phyloP scores from a whole-genome alignment of 2,329 filamentous ascomycete genomes.

The Aspergillus sp. region DNA sequence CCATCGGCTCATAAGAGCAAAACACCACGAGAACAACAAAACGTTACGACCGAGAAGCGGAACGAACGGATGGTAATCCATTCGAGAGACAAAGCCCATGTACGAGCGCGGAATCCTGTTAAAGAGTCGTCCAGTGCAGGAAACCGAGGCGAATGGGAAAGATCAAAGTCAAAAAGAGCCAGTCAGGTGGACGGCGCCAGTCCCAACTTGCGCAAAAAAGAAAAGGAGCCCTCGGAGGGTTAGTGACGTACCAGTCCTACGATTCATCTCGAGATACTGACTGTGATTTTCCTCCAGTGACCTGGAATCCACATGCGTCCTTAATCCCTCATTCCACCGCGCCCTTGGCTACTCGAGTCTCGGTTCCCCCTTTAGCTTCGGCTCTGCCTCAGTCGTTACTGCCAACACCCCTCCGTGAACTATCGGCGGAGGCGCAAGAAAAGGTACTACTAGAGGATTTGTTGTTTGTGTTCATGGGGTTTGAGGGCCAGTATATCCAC shows the following conservation, averaged over 20 bases:
- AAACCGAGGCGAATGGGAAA: constrained; percentile 35
- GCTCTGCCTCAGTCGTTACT: constrained; percentile 68
- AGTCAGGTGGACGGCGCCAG: constrained; percentile 22
- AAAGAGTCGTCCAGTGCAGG: constrained; percentile 36
- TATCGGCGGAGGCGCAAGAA: constrained; percentile 81
- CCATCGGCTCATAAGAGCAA: constrained; percentile 30
- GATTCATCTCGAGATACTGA: constrained; percentile 13
- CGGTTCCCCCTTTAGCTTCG: constrained; percentile 60
- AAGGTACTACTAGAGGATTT: constrained; percentile 84
- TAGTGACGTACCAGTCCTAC: constrained; percentile 13
- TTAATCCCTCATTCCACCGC: constrained; percentile 67
- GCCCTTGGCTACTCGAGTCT: constrained; percentile 69
- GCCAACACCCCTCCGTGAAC: constrained; percentile 63
- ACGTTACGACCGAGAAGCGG: constrained; percentile 37
- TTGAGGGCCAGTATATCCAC: constrained; percentile 94
- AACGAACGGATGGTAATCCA: constrained; percentile 50
- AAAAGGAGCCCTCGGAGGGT: constrained; percentile 34
- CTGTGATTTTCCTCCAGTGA: constrained; percentile 26
- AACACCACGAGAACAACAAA: constrained; percentile 31
- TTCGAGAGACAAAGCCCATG: constrained; percentile 61
- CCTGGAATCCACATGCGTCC: constrained; percentile 78
- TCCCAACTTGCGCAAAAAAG: constrained; percentile 26
- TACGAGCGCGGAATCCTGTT: constrained; percentile 58
- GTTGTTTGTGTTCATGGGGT: constrained; percentile 95
- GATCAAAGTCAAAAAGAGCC: constrained; percentile 27